Evolutionary conservation across 805 yeast genomes (phyloP).

Genomic region (Sungouiozyma intestinalis): DNA sequence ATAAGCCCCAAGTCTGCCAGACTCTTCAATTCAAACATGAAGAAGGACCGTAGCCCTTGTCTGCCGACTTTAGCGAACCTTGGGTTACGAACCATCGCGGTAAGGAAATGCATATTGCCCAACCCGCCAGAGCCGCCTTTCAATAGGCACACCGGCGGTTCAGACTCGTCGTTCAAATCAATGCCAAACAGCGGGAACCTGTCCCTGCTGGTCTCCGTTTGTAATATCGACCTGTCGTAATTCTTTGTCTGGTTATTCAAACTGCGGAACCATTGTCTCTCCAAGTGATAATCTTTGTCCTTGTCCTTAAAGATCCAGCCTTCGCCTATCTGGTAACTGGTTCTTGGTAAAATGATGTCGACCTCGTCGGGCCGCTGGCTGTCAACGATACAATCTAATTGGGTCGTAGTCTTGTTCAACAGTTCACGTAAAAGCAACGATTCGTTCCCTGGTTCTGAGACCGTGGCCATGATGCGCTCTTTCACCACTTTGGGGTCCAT

Average conservation of each 20-base stretch:
- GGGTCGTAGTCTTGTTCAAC: constrained; percentile 13
- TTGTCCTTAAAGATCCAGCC: constrained; percentile 87
- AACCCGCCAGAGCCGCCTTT: constrained; percentile 91
- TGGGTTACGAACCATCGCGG: constrained; percentile 78
- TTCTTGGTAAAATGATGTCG: constrained; percentile 52
- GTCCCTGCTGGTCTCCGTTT: constrained; percentile 53
- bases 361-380: constrained; percentile 28
- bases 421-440: constrained; percentile 18
- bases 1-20: constrained; percentile 91
- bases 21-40: constrained; percentile 74
- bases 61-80: constrained; percentile 80
- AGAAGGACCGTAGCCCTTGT: constrained; percentile 49
- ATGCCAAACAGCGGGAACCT: constrained; percentile 73
- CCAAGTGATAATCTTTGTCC: constrained; percentile 57
- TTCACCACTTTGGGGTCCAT: constrained; percentile 52
- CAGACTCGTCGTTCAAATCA: constrained; percentile 54
- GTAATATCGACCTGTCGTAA: constrained; percentile 49
- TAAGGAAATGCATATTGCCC: constrained; percentile 92
- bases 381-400: constrained; percentile 30
- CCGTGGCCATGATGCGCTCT: constrained; percentile 9
- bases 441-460: constrained; percentile 2
- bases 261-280: constrained; percentile 53
- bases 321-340: constrained; percentile 53
- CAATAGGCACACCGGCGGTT: constrained; percentile 56
- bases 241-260: constrained; percentile 53